Evolutionary conservation across 345 rosid genomes (phyloP), one percentile per base, ranked within the genome.

Genomic region (Stellera chamaejasme): DNA sequence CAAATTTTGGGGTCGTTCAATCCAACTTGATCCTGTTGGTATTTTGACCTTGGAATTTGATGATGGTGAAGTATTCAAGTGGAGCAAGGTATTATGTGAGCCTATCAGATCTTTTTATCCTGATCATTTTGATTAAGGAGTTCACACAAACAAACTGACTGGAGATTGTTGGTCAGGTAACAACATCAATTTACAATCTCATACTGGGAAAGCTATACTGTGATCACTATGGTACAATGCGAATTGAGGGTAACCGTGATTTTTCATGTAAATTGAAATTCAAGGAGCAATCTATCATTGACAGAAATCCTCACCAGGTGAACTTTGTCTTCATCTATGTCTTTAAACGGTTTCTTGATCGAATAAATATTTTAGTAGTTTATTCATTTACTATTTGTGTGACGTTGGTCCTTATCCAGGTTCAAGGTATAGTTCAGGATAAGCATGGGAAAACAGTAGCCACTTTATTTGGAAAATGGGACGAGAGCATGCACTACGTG

Each of bases 381-480:
- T 32, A 32, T 5, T 5, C 39, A 32, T 32, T 32, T 32, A 4
- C 3, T 32, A 32, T 32, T 32, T 5, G 9, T 32, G 39, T 5
- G 39, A 8, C 9, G 39, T 5, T 32, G 5, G 9, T 25, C 26
- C 2, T 50, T 26, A 13, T 44, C n/a, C 75, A 71, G 67, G 72
- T 72, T 23, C 77, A 68, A 13, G 77, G 77, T 47, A 32, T 66
- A 8, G 70, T 76, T 27, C 72, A 72, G 60, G 80, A 76, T 55
- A 71, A 55, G 19, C 69, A 45, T 15, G 77, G 75, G 3, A 69
- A 66, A 57, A 69, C 69, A 5, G 77, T 69, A 43, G 80, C 80
- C 15, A 72, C 68, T 5, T 27, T 76, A 52, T 60, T 69, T 49
- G 80, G 77, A 11, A 76, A 76, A 58, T 76, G 80, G 80, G 75